These are phyloP conservation scores for Russula compacta DNA, from an alignment of 768 basidiomycete genomes.

Conservation along the genomic window DNA sequence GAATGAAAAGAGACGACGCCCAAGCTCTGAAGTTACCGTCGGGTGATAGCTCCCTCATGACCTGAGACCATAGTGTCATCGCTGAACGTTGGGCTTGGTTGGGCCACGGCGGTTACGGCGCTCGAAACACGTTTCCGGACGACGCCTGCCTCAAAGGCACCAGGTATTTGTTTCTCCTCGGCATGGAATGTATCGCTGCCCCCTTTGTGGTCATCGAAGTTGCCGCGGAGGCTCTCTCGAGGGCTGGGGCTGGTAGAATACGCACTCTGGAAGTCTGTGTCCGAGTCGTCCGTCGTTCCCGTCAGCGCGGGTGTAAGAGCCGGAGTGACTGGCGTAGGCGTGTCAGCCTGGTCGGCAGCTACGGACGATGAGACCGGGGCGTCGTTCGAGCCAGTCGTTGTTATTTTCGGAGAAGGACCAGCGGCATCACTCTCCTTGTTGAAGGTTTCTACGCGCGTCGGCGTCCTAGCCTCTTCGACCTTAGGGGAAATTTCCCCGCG, in stretches of 20 bases:
- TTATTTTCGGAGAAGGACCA: background rate
- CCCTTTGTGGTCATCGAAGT: slow-evolving; percentile 27
- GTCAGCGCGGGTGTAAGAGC: slow-evolving; percentile 21
- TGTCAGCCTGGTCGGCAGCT: background rate
- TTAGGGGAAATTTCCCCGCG: slow-evolving; percentile 19
- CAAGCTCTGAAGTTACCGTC: background rate
- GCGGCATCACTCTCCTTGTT: background rate
- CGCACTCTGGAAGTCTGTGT: slow-evolving; percentile 71
- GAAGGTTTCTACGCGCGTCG: slow-evolving; percentile 3
- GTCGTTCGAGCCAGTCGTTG: background rate
- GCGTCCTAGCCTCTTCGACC: background rate
- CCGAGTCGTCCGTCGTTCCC: slow-evolving; percentile 22
- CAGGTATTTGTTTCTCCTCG: slow-evolving; percentile 25
- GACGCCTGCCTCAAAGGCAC: slow-evolving; percentile 27
- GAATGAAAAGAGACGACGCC: background rate
- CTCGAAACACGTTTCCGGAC: slow-evolving; percentile 50
- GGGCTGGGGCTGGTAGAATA: slow-evolving; percentile 57
- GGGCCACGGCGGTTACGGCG: slow-evolving; percentile 41
- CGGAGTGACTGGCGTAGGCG: slow-evolving; percentile 17
- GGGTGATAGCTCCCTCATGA: background rate
- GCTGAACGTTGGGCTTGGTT: slow-evolving; percentile 32
- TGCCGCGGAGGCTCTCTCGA: slow-evolving; percentile 48
- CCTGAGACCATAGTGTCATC: slow-evolving; percentile 30
- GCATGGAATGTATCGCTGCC: slow-evolving; percentile 18
- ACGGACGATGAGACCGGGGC: background rate